Evolutionary conservation across 2,329 filamentous ascomycete species (phyloP).

Genomic region (Colletotrichum limetticola): DNA sequence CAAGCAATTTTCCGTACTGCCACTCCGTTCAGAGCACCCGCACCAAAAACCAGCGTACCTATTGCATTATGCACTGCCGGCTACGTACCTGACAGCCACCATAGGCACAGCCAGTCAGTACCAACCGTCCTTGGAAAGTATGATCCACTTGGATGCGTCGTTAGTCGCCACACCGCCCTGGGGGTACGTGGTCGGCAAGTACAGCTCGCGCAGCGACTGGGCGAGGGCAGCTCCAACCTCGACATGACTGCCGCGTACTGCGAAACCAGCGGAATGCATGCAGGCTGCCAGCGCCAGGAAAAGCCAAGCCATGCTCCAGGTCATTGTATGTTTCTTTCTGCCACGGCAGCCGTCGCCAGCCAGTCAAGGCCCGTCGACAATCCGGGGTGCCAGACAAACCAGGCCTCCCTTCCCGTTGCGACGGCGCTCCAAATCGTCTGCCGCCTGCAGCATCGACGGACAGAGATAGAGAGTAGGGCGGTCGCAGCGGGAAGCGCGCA

Average conservation of each 20-base stretch:
- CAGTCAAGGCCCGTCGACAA: neutral
- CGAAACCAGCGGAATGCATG: neutral
- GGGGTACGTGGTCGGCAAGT: conserved; percentile 7
- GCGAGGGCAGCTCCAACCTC: neutral
- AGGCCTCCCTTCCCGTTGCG: neutral
- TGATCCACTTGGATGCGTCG: neutral
- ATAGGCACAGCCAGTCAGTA: neutral
- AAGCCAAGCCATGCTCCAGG: neutral
- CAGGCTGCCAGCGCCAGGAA: conserved; percentile 6
- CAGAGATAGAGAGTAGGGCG: conserved; percentile 1
- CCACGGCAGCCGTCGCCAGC: neutral
- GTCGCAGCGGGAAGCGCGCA: conserved; percentile 24
- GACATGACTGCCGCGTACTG: conserved; percentile 15
- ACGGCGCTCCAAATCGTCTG: neutral
- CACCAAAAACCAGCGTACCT: neutral
- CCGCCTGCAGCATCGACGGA: neutral
- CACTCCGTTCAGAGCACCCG: neutral
- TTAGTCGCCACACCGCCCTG: conserved; percentile 16
- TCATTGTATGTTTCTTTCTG: neutral
- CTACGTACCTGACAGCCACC: conserved; percentile 13
- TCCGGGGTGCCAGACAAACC: no score
- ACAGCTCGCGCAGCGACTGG: neutral
- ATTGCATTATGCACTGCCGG: neutral
- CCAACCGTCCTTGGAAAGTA: neutral
- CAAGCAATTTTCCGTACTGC: neutral